Conservation (phyloP, 345 rosid genomes). For the Citrus glauca region DNA sequence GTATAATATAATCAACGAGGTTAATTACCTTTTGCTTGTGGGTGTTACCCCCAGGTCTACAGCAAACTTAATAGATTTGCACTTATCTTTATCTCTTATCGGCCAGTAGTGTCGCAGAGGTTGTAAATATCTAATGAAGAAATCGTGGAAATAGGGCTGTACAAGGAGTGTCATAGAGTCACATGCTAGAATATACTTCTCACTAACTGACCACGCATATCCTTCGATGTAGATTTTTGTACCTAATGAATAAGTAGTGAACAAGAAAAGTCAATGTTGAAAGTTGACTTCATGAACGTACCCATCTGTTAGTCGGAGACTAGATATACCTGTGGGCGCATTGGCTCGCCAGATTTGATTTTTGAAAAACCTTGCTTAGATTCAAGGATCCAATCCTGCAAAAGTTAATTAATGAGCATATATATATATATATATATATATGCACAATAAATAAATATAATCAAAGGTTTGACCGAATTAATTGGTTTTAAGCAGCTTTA, state of each 20-base stretch:
- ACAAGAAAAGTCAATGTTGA: neutral
- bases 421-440: too few species aligned
- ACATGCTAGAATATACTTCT: conserved; percentile 55
- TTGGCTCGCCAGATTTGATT: conserved; percentile 68
- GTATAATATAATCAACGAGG: neutral
- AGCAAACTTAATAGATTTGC: conserved; percentile 71
- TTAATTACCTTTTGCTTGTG: conserved; percentile 50
- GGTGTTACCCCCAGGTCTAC: conserved; percentile 76
- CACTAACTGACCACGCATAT: conserved; percentile 61
- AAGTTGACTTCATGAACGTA: neutral
- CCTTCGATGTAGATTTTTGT: conserved; percentile 82
- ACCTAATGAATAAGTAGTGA: conserved; percentile 26
- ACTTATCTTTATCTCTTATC: conserved; percentile 44
- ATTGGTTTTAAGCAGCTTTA: too few species aligned
- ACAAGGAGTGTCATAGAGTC: conserved; percentile 41
- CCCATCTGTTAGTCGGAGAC: neutral
- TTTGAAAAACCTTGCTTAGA: conserved; percentile 60
- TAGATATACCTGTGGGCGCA: conserved; percentile 59
- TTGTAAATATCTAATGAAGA: conserved; percentile 43
- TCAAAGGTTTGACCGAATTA: too few species aligned
- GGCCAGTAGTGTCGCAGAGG: conserved; percentile 75
- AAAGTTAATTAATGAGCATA: neutral
- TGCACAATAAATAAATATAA: too few species aligned
- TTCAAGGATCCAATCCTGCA: conserved; percentile 79
- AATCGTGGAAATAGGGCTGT: conserved; percentile 42